Percentiles rank a stretch among this genome's conserved stretches.
Evolutionary conservation across 495 filamentous ascomycete species (phyloP).

Genomic region (Tetracladium marchalianum): DNA sequence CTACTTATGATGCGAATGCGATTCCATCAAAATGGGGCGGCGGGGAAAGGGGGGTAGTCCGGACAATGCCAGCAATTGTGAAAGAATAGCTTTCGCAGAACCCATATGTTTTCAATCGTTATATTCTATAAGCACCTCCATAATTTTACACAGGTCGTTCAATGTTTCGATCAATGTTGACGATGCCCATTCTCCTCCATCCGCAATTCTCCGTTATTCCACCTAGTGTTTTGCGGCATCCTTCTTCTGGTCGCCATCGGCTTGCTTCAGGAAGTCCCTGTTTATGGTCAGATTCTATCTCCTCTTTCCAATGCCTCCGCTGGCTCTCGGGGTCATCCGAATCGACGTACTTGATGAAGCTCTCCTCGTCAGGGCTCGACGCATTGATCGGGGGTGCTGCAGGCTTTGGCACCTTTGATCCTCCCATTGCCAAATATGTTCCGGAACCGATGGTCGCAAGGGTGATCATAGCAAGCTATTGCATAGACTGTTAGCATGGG

Average conservation of each 20-base stretch:
- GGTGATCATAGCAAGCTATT: slow-evolving; percentile 77
- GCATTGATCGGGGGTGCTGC: slow-evolving; percentile 77
- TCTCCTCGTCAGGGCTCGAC: slow-evolving; percentile 83
- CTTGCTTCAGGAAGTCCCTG: slow-evolving; percentile 73
- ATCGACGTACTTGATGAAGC: slow-evolving; percentile 83
- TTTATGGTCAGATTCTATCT: slow-evolving; percentile 19
- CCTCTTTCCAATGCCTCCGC: neutral
- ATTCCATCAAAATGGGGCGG: no score
- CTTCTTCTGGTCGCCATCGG: slow-evolving; percentile 61
- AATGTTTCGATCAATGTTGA: no score
- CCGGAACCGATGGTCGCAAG: slow-evolving; percentile 59
- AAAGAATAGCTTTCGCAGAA: no score
- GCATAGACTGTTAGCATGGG: slow-evolving; percentile 8
- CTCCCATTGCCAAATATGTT: slow-evolving; percentile 41
- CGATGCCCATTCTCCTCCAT: no score
- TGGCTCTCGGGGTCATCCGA: neutral
- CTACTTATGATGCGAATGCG: no score
- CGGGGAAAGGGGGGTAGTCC: no score
- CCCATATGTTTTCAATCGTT: no score
- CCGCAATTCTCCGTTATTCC: slow-evolving; percentile 22
- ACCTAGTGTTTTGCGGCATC: slow-evolving; percentile 34
- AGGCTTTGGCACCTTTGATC: slow-evolving; percentile 48
- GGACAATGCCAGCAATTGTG: no score
- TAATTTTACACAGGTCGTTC: no score
- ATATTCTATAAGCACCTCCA: no score